phyloP scores from a whole-genome alignment of 108 stramenopile genomes.

The Bacterosira constricta region DNA sequence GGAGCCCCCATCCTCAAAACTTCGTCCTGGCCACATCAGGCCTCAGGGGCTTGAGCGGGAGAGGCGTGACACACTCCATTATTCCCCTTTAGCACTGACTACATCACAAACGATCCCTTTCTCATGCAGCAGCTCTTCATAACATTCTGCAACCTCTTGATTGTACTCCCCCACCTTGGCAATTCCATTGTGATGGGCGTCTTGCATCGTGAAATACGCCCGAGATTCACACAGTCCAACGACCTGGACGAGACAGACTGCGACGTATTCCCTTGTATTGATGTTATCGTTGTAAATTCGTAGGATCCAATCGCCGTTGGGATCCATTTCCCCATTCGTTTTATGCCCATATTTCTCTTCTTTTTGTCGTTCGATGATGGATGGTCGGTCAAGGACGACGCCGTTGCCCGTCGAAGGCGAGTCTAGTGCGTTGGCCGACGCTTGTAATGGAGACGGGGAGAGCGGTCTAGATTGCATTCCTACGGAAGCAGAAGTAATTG shows the following conservation, averaged over 20 bases:
- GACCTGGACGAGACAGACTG: constrained; percentile 77
- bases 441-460: background rate
- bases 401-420: background rate
- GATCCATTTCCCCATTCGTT: background rate
- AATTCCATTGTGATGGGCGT: constrained; percentile 81
- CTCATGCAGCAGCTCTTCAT: constrained; percentile 63
- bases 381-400: background rate
- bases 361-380: background rate
- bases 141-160: constrained; percentile 80
- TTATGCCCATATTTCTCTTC: background rate
- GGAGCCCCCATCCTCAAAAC: no score
- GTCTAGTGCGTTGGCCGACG: background rate
- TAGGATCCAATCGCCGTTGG: constrained; percentile 62
- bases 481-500: background rate
- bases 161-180: constrained; percentile 77
- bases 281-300: constrained; percentile 86
- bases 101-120: constrained; percentile 79
- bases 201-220: constrained; percentile 86
- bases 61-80: background rate
- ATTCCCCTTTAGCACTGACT: constrained; percentile 39
- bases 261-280: constrained; percentile 85
- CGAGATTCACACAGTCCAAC: constrained; percentile 69
- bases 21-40: no score
- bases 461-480: background rate
- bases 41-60: no score